Conservation (phyloP, 139 green algal species). For the Dunaliella sp. region DNA sequence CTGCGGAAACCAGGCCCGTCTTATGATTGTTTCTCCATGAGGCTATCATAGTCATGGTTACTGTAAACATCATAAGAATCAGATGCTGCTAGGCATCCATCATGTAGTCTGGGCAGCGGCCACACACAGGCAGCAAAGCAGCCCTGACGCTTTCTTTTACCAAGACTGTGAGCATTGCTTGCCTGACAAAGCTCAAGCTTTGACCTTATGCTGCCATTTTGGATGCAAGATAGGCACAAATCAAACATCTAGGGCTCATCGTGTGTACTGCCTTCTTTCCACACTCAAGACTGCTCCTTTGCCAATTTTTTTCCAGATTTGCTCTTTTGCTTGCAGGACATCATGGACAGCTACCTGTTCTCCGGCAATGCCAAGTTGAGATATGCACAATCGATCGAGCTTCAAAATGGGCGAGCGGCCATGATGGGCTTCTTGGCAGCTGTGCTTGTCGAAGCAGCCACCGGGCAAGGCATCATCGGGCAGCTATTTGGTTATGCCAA, state of each 20-base stretch:
- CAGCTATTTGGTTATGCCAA: constrained; percentile 61
- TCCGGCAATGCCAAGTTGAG: not conserved
- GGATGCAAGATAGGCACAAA: too few relatives aligned
- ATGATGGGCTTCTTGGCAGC: constrained; percentile 69
- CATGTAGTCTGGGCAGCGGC: too few relatives aligned
- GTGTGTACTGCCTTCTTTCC: not conserved
- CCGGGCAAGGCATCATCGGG: constrained; percentile 60
- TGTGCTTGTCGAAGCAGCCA: constrained; percentile 63
- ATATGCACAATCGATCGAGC: constrained; percentile 11
- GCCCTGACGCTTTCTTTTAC: not conserved
- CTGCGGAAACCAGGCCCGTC: too few relatives aligned
- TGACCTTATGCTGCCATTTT: not conserved
- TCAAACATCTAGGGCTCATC: too few relatives aligned
- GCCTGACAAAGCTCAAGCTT: not conserved
- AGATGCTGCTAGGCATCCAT: not conserved
- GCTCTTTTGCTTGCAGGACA: not conserved
- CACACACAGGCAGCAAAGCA: too few relatives aligned
- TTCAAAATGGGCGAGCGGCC: constrained; percentile 41
- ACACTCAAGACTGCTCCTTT: not conserved
- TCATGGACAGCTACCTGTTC: not conserved
- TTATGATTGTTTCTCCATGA: too few relatives aligned
- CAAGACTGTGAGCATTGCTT: not conserved
- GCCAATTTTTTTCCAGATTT: not conserved
- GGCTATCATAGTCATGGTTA: too few relatives aligned
- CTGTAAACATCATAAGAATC: too few relatives aligned